Base-by-base conservation (phyloP, 768 basidiomycete genomes). In the Rhizopogon salebrosus region DNA sequence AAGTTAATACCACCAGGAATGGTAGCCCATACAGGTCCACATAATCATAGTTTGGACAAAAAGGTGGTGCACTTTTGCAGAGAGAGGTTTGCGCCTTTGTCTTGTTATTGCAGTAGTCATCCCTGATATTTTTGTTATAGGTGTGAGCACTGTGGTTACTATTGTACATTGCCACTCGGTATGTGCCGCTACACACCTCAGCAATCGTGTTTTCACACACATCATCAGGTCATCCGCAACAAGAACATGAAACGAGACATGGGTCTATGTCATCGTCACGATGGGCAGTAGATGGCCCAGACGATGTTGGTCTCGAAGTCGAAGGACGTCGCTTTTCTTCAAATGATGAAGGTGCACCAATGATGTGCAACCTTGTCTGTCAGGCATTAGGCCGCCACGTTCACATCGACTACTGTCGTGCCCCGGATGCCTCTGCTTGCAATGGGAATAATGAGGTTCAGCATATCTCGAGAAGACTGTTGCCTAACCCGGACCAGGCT, bases 321-420 rank as follows among this genome's bases (percentile, higher is more conserved):
- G 74, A 77, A 52, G 83, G 83, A 3, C 75, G 75, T 52, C 78
- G 72, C 54, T 85, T 82, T 60, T 78, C 73, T 14, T 57, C 75
- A 0, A 72, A 75, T 22, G 80, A 82, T 48, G 78, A 80, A 39
- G 81, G 83, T 7, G 81, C 80, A 0, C 83, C 83, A 0, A 80
- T 84, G 79, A 72, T 84, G 71, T 84, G 84, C 58, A 83, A 73
- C 41, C 69, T 83, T 18, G 62, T 80, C 26, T 85, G 81, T 56
- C 70, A 74, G 1, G 66, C 77, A 13, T 69, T 83, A 65, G 83
- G 83, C 0, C 64, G 84, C 18, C 83, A 85, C 46, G 67, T 69
- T 1, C 83, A 85, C 60, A 65, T 84, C 31, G 80, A 78, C 55
- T 79, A 76, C 52, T 85, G 83, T 57, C 75, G 80, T 1, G 67